A percentile compares a stretch with the other conserved stretches of the same genome.
Conservation (phyloP, 805 yeast genomes). For the Barnettozyma salicaria region DNA sequence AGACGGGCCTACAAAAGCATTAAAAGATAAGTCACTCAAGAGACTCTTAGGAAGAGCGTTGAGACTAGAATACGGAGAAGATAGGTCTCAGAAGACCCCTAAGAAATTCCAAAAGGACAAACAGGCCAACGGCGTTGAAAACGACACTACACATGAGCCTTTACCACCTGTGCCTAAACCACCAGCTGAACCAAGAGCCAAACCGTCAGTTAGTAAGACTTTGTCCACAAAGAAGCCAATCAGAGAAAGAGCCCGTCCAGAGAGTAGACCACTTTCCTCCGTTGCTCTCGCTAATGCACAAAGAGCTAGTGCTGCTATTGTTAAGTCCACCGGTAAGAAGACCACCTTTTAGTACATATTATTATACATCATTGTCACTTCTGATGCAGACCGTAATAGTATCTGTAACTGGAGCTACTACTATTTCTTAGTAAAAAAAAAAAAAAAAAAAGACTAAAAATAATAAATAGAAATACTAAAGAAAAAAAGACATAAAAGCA, state of each 20-base stretch:
- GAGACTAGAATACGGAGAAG: constrained; percentile 92
- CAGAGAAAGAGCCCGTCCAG: constrained; percentile 21
- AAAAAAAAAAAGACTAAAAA: background rate
- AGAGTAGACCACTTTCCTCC: constrained; percentile 50
- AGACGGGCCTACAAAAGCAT: constrained; percentile 76
- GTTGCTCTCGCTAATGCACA: constrained; percentile 83
- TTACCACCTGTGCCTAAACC: constrained; percentile 5
- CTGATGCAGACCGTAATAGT: too few species aligned
- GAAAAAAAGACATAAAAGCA: too few species aligned
- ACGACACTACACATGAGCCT: constrained; percentile 7
- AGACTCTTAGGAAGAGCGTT: constrained; percentile 66
- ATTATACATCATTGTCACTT: background rate
- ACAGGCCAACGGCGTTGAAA: constrained; percentile 19
- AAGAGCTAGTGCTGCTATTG: constrained; percentile 85
- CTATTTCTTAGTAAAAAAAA: background rate
- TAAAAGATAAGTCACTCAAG: constrained; percentile 62
- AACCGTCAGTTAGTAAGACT: too few species aligned
- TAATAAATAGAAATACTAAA: too few species aligned
- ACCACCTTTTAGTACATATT: constrained; percentile 29
- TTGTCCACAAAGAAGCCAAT: constrained; percentile 25
- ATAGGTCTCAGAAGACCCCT: constrained; percentile 65
- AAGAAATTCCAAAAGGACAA: constrained; percentile 25
- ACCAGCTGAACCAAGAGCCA: constrained; percentile 20
- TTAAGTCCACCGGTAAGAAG: constrained; percentile 86
- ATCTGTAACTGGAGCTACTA: too few species aligned